phyloP scores from a whole-genome alignment of 1,284 basidiomycete species.

The Calocybe gambosa region DNA sequence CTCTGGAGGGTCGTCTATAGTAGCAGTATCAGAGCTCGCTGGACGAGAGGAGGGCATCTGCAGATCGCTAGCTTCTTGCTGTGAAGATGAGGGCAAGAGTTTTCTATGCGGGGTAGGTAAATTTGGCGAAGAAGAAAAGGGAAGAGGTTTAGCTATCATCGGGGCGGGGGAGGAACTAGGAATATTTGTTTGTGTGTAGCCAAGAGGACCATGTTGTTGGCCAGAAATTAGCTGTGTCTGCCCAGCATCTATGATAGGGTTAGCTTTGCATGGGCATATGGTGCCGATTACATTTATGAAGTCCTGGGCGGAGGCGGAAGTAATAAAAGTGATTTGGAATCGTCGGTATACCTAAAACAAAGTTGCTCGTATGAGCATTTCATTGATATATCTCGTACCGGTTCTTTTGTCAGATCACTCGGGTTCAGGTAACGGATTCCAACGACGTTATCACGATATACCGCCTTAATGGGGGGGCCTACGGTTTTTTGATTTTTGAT shows the following conservation, averaged over 20 bases:
- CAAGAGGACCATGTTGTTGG: background rate
- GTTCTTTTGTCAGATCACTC: constrained; percentile 31
- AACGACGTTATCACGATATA: constrained; percentile 64
- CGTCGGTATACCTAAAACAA: constrained; percentile 52
- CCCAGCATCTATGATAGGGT: constrained; percentile 15
- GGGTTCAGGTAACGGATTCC: constrained; percentile 67
- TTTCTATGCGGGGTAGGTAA: background rate
- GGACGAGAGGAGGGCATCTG: constrained; percentile 1
- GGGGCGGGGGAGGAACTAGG: background rate
- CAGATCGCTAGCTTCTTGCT: constrained; percentile 4
- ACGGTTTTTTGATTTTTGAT: constrained; percentile 30
- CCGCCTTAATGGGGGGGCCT: constrained; percentile 66
- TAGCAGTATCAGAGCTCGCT: background rate
- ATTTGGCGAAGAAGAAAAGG: constrained; percentile 7
- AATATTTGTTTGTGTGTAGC: constrained; percentile 4
- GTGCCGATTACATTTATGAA: constrained; percentile 58
- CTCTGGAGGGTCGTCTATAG: background rate
- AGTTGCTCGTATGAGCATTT: background rate
- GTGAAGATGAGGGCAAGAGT: constrained; percentile 4
- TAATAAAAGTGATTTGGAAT: constrained; percentile 65
- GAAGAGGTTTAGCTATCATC: background rate
- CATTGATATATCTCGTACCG: constrained; percentile 26
- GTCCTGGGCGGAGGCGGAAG: constrained; percentile 38
- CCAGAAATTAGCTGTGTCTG: constrained; percentile 10
- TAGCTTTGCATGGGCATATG: constrained; percentile 67